Evolutionary conservation across 768 basidiomycete species (phyloP), one percentile per base, ranked within the genome.

Genomic region (Collybia sp.): DNA sequence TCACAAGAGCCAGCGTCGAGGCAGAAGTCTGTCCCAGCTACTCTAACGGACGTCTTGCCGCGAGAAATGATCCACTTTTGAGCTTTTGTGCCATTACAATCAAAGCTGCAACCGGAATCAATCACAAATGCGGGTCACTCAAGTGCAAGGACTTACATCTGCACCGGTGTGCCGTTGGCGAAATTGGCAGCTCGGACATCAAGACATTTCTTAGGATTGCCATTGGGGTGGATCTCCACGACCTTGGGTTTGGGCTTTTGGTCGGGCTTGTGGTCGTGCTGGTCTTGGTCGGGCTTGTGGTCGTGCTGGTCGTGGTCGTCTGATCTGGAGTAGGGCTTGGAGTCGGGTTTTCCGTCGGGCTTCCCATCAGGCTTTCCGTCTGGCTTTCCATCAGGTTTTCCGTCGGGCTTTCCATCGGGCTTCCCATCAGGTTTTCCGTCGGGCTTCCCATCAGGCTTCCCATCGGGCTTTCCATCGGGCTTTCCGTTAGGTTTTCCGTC

Each of bases 1-100:
- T 42, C 46, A 63, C 64, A 50, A 12, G 61, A 57, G 3, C 64
- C 65, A 17, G 67, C 63, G 39, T 69, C 67, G 35, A 69, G 57
- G 42, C 67, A 66, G 48, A 61, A 69, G 20, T 61, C 62, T 2
- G 62, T 63, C 1, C 60, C 61, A 1, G 58, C 59, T 3, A 69
- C 42, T 42, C 49, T 53, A 42, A 69, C 56, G 40, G 59, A 57
- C 20, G 63, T 65, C 9, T 34, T 42, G 6, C 60, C 66, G 5
- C 47, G 44, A 25, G 48, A 53, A 30, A 69, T 40, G 9, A 58
- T 16, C 66, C 67, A 69, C 19, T 58, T 50, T 20, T 67, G 65
- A 1, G 62, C 64, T 12, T 43, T 45, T 3, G 58, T 57, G 18
- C 56, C 59, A 42, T 67, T 65, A 49, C 65, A 69, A 42, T 66